phyloP scores from a whole-genome alignment of 257 asterid genomes.

The Solanum bukasovii region DNA sequence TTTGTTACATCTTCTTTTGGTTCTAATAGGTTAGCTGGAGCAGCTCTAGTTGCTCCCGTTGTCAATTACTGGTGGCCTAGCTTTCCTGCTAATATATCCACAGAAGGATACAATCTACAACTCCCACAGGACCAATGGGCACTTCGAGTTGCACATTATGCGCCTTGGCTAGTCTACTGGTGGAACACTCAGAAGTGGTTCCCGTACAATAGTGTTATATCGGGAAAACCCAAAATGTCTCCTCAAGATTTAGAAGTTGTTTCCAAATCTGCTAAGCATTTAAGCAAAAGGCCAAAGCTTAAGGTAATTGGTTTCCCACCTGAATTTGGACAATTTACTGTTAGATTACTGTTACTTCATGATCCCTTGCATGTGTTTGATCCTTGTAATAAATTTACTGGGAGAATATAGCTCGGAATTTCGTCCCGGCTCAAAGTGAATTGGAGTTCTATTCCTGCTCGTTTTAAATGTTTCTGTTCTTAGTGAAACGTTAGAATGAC shows the following conservation, averaged over 20 bases:
- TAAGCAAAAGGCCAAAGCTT: background rate
- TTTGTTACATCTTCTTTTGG: background rate
- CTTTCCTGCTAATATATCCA: constrained; percentile 34
- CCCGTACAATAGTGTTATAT: constrained; percentile 36
- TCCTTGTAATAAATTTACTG: background rate
- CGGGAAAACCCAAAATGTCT: constrained; percentile 26
- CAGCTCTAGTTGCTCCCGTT: constrained; percentile 38
- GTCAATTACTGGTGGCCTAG: constrained; percentile 63
- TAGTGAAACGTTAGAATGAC: background rate
- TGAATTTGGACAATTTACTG: background rate
- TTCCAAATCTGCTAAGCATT: background rate
- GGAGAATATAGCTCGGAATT: too few relatives aligned
- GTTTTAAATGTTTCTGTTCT: background rate
- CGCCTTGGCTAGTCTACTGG: constrained; percentile 55
- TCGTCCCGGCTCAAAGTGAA: background rate
- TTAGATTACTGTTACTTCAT: background rate
- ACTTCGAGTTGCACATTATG: constrained; percentile 43
- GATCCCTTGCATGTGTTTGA: background rate
- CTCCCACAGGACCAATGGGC: constrained; percentile 46
- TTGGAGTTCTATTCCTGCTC: background rate
- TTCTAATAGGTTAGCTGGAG: constrained; percentile 47
- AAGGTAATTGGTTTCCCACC: background rate
- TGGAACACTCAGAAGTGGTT: constrained; percentile 61
- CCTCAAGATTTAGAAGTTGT: constrained; percentile 33
- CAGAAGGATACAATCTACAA: constrained; percentile 38